Evolutionary conservation across 2,329 filamentous ascomycete genomes (phyloP).

Genomic region (Trichoderma sp.): DNA sequence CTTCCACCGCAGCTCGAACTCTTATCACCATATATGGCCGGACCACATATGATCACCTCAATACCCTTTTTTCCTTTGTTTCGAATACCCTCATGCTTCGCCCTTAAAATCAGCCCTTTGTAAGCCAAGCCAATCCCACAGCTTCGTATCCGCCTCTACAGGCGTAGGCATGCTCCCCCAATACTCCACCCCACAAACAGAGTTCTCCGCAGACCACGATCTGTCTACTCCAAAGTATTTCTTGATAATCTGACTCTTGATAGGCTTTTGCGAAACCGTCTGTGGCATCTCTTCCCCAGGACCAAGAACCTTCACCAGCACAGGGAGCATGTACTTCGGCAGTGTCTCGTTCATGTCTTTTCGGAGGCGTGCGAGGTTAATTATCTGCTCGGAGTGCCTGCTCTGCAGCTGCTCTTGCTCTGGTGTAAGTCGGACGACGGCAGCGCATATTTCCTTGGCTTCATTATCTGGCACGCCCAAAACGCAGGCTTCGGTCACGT

Average conservation of each 20-base stretch:
- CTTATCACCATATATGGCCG: neutral
- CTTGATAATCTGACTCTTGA: conserved; percentile 28
- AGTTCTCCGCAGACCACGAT: conserved; percentile 27
- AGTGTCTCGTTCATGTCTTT: conserved; percentile 28
- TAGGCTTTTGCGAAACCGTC: conserved; percentile 31
- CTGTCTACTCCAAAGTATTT: conserved; percentile 29
- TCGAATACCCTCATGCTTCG: neutral
- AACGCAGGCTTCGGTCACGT: conserved; percentile 33
- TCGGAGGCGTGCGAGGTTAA: conserved; percentile 28
- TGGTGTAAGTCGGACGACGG: conserved; percentile 30
- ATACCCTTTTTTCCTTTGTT: neutral
- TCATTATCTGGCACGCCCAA: conserved; percentile 33
- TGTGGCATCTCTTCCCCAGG: conserved; percentile 31
- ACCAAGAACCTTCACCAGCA: conserved; percentile 30
- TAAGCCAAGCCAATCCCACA: conserved; percentile 30
- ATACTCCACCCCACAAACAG: conserved; percentile 28
- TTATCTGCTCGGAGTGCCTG: neutral
- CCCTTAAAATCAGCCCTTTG: conserved; percentile 23
- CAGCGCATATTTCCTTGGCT: conserved; percentile 31
- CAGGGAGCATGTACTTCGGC: conserved; percentile 31
- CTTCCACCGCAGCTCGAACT: neutral
- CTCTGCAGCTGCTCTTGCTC: conserved; percentile 14
- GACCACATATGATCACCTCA: neutral
- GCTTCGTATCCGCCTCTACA: conserved; percentile 25
- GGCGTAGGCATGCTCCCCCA: conserved; percentile 18